Evolutionary conservation across 75 land plant species (phyloP).

Genomic region (Sequoia sempervirens): DNA sequence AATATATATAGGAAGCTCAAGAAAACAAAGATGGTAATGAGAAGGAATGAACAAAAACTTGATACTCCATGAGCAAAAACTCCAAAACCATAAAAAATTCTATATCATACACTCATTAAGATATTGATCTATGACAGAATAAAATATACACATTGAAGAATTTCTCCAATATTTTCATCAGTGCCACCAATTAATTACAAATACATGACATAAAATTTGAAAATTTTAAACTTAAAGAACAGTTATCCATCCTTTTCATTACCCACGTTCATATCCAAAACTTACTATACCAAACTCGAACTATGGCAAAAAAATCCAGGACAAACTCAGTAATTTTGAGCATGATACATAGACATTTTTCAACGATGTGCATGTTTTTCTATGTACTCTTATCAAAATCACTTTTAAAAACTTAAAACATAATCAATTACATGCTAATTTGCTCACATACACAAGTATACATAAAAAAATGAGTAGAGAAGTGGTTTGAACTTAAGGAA

Average conservation of each 20-base stretch:
- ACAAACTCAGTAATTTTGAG: background rate
- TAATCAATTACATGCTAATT: no score
- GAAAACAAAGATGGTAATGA: background rate
- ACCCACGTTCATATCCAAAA: background rate
- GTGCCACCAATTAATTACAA: background rate
- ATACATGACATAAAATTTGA: background rate
- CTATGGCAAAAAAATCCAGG: background rate
- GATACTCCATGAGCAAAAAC: background rate
- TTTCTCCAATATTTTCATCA: background rate
- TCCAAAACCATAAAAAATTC: background rate
- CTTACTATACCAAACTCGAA: background rate
- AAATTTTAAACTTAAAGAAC: background rate
- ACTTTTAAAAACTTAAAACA: no score
- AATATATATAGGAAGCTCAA: background rate
- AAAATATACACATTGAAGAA: background rate
- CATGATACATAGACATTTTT: background rate
- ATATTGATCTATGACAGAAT: background rate
- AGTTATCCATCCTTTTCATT: background rate
- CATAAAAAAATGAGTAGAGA: no score
- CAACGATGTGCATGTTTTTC: no score
- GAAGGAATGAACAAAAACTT: background rate
- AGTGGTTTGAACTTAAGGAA: no score
- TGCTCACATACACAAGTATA: no score
- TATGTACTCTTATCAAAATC: no score
- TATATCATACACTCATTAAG: background rate